phyloP scores from a whole-genome alignment of 805 yeast genomes.

The Maudiozyma serrabonitensis region DNA sequence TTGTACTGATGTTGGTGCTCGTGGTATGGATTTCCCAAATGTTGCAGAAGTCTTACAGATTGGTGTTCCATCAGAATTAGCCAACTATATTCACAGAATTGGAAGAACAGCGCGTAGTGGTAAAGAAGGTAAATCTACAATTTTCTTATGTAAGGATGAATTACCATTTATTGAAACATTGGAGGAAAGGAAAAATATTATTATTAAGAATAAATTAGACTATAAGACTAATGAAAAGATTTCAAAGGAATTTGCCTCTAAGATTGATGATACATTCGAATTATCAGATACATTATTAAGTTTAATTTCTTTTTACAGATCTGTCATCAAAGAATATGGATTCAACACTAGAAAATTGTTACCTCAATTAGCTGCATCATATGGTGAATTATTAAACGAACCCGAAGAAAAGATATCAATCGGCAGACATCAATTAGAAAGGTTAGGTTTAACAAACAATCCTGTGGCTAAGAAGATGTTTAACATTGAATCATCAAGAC shows the following conservation, averaged over 20 bases:
- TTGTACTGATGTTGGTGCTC: slow-evolving; percentile 88
- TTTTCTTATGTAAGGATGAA: slow-evolving; percentile 51
- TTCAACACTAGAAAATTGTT: slow-evolving; percentile 19
- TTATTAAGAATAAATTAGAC: slow-evolving; percentile 36
- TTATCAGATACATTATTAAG: slow-evolving; percentile 28
- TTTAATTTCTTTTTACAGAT: slow-evolving; percentile 31
- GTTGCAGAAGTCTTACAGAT: slow-evolving; percentile 80
- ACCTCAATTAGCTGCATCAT: slow-evolving; percentile 18
- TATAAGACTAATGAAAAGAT: slow-evolving; percentile 32
- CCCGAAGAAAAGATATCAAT: slow-evolving; percentile 17
- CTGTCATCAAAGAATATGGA: slow-evolving; percentile 26
- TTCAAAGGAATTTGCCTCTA: slow-evolving; percentile 19
- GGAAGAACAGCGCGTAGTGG: slow-evolving; percentile 97
- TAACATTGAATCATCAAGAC: slow-evolving; percentile 5
- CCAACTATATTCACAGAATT: slow-evolving; percentile 85
- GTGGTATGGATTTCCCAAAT: slow-evolving; percentile 92
- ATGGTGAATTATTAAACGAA: slow-evolving; percentile 18
- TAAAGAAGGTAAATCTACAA: slow-evolving; percentile 56
- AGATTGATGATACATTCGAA: slow-evolving; percentile 16
- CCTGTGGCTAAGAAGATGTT: slow-evolving; percentile 18
- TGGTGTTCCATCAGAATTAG: slow-evolving; percentile 61
- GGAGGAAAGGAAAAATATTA: slow-evolving; percentile 42
- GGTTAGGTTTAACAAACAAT: slow-evolving; percentile 17
- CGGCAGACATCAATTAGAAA: slow-evolving; percentile 11
- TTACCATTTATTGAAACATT: slow-evolving; percentile 43